phyloP scores from a whole-genome alignment of 306 rosid genomes.

The Vigna nakashimae region DNA sequence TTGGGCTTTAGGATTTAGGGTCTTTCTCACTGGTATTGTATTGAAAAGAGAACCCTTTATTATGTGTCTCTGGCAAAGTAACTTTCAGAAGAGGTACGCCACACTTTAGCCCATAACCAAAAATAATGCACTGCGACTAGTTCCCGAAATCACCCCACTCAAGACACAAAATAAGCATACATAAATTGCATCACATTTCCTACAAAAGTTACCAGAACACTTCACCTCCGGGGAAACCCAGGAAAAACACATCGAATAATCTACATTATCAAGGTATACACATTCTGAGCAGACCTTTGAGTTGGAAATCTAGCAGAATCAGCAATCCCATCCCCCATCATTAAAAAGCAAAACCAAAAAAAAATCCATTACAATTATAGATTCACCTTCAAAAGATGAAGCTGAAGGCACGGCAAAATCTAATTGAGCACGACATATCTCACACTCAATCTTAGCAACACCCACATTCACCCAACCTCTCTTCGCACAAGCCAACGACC shows the following conservation, averaged over 20 bases:
- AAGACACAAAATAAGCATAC: not conserved
- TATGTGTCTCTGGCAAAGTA: constrained; percentile 4
- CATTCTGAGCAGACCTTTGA: not conserved
- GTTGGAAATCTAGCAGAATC: constrained; percentile 8
- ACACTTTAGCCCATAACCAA: constrained; percentile 11
- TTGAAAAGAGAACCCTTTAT: not conserved
- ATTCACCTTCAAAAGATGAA: constrained; percentile 54
- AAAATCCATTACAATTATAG: constrained; percentile 11
- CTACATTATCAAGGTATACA: not conserved
- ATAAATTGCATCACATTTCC: no score
- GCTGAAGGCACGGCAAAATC: constrained; percentile 55
- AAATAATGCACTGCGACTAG: constrained; percentile 1
- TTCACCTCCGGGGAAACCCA: not conserved
- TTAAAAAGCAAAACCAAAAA: not conserved
- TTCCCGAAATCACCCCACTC: constrained; percentile 1
- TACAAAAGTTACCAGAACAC: constrained; percentile 13
- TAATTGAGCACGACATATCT: constrained; percentile 67
- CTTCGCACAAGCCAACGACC: constrained; percentile 84
- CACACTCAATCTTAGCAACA: constrained; percentile 80
- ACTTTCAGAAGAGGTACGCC: not conserved
- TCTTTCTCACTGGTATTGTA: constrained; percentile 1
- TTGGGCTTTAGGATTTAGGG: not conserved
- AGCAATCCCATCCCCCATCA: constrained; percentile 44
- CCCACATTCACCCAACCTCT: constrained; percentile 92
- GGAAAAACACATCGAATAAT: not conserved